Evolutionary conservation across 768 basidiomycete genomes (phyloP).

Genomic region (Hericium rajendrae): DNA sequence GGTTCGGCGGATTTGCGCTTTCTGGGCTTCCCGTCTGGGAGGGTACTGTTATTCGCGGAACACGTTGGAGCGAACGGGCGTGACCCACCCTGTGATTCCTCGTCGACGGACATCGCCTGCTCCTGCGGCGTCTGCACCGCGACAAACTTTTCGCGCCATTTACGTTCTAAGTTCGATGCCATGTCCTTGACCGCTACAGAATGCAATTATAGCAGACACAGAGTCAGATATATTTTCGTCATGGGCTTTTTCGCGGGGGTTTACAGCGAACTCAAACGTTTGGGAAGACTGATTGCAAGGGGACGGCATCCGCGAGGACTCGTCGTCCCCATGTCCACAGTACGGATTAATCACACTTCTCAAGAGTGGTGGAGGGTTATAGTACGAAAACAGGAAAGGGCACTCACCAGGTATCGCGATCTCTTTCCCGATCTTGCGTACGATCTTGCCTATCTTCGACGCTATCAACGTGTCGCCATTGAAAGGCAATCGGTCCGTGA

Average conservation of each 20-base stretch:
- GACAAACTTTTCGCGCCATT: conserved; percentile 63
- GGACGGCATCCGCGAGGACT: background rate
- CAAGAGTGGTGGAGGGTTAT: background rate
- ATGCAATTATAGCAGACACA: conserved; percentile 32
- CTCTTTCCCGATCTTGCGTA: conserved; percentile 69
- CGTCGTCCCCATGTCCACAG: background rate
- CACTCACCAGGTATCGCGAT: conserved; percentile 77
- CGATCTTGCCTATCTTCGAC: conserved; percentile 72
- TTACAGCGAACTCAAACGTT: background rate
- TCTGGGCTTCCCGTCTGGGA: conserved; percentile 35
- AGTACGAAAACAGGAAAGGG: background rate
- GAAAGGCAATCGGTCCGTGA: conserved; percentile 77
- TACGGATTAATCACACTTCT: background rate
- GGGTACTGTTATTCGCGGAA: conserved; percentile 10
- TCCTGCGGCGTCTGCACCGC: conserved; percentile 24
- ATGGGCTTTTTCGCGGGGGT: conserved; percentile 1
- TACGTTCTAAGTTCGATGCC: conserved; percentile 79
- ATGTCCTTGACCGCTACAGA: conserved; percentile 85
- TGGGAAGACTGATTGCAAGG: background rate
- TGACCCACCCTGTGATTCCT: conserved; percentile 60
- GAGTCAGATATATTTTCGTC: conserved; percentile 57
- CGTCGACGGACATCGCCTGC: conserved; percentile 28
- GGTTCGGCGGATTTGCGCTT: conserved; percentile 66
- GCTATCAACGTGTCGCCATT: conserved; percentile 56
- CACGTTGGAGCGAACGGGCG: conserved; percentile 30